These are phyloP conservation scores for Somion occarium DNA, from an alignment of 1,284 basidiomycete genomes.

Conservation along the genomic window DNA sequence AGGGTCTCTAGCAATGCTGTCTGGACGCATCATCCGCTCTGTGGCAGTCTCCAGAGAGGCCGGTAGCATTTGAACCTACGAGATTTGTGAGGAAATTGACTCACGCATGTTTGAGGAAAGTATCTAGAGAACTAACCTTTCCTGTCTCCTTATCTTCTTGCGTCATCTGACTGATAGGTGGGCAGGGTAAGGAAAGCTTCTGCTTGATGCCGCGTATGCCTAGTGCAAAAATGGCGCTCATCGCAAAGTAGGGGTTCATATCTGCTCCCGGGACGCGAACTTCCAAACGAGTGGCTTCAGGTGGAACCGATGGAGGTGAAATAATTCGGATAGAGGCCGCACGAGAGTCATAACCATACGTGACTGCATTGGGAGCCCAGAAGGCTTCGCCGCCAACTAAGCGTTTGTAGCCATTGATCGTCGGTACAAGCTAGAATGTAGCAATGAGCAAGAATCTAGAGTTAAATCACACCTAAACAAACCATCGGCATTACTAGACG, in stretches of 20 bases:
- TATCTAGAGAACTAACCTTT: constrained; percentile 31
- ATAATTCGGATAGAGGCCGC: constrained; percentile 89
- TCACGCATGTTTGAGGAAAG: background rate
- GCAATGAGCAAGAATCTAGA: too few species aligned
- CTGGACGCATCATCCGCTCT: constrained; percentile 68
- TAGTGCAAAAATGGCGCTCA: constrained; percentile 83
- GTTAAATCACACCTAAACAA: background rate
- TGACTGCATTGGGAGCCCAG: constrained; percentile 92
- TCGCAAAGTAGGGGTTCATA: constrained; percentile 88
- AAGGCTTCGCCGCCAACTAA: constrained; percentile 92
- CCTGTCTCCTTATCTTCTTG: constrained; percentile 52
- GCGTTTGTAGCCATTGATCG: constrained; percentile 97
- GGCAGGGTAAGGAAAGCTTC: constrained; percentile 62
- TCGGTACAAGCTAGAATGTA: constrained; percentile 76
- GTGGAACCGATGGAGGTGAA: constrained; percentile 80
- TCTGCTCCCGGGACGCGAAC: constrained; percentile 95
- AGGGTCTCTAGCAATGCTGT: constrained; percentile 76
- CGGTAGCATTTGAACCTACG: constrained; percentile 74
- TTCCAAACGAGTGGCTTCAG: constrained; percentile 83
- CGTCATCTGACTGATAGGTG: constrained; percentile 64
- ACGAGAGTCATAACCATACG: constrained; percentile 94
- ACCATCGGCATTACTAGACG: constrained; percentile 24
- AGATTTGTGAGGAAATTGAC: constrained; percentile 7
- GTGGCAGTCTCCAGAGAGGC: constrained; percentile 79
- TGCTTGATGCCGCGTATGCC: constrained; percentile 86